These are phyloP conservation scores for Sordariomycetes sp. DNA, from an alignment of 2,329 filamentous ascomycete species.

Conservation along the genomic window DNA sequence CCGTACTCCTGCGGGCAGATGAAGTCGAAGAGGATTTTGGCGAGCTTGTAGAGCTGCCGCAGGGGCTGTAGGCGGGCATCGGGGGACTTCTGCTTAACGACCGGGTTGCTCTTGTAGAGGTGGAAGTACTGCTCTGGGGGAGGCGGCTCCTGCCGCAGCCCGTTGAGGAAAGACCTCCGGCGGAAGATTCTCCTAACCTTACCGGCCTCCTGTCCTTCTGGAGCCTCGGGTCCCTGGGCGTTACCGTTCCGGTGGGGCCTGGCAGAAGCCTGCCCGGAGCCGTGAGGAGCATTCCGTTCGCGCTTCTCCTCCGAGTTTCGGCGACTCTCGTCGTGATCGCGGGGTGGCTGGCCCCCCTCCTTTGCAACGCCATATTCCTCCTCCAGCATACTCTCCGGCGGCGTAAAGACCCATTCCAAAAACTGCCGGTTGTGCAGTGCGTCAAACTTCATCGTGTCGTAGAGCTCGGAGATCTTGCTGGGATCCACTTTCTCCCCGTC, in stretches of 20 bases:
- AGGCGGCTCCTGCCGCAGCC: slow-evolving; percentile 32
- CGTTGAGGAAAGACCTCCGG: slow-evolving; percentile 49
- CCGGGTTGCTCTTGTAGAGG: slow-evolving; percentile 67
- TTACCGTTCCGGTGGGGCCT: slow-evolving; percentile 14
- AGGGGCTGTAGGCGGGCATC: slow-evolving; percentile 81
- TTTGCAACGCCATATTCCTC: slow-evolving; percentile 48
- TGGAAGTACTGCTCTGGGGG: slow-evolving; percentile 74
- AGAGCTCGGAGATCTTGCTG: slow-evolving; percentile 95
- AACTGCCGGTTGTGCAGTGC: slow-evolving; percentile 94
- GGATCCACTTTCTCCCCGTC: slow-evolving; percentile 97
- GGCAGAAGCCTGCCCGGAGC: slow-evolving; percentile 10
- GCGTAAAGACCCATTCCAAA: slow-evolving; percentile 94
- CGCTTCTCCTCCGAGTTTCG: slow-evolving; percentile 23
- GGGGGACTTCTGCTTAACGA: slow-evolving; percentile 58
- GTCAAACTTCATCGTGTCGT: slow-evolving; percentile 99
- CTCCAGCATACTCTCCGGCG: slow-evolving; percentile 65
- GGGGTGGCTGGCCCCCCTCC: slow-evolving; percentile 19
- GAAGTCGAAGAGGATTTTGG: slow-evolving; percentile 95
- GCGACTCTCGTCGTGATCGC: slow-evolving; percentile 26
- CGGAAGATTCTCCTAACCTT: slow-evolving; percentile 43
- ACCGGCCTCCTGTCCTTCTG: background rate
- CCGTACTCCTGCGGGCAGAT: slow-evolving; percentile 98
- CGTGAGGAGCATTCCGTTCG: slow-evolving; percentile 13
- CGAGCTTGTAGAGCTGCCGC: slow-evolving; percentile 83
- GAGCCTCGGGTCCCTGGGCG: background rate